Percentiles rank a stretch among this genome's conserved stretches.
Conservation (phyloP, 371 early-diverging fungal genomes). For the Mortierella sp. region DNA sequence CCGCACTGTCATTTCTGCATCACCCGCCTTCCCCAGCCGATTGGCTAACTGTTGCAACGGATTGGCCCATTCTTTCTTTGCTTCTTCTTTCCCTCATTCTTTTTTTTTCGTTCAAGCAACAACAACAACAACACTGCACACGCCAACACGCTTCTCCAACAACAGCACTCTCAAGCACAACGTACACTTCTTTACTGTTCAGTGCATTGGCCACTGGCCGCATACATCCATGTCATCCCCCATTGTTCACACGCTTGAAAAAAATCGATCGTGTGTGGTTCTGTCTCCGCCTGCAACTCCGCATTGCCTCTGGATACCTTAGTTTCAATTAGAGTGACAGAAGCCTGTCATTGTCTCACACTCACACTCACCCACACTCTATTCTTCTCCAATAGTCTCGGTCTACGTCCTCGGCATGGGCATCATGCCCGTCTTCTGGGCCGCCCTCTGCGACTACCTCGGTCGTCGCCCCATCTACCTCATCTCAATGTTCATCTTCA, state of each 20-base stretch:
- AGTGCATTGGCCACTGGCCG: not conserved
- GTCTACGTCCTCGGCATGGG: slow-evolving; percentile 52
- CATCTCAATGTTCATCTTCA: slow-evolving; percentile 69
- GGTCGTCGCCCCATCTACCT: slow-evolving; percentile 78
- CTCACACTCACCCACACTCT: not conserved
- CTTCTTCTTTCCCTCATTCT: not conserved
- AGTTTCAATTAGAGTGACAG: not conserved
- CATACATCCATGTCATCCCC: not conserved
- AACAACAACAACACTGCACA: not conserved
- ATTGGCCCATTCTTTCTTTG: too few species aligned
- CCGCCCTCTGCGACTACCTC: slow-evolving; percentile 70
- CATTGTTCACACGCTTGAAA: not conserved
- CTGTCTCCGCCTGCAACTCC: not conserved
- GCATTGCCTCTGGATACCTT: not conserved
- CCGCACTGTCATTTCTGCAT: slow-evolving; percentile 11
- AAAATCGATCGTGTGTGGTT: not conserved
- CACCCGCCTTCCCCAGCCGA: not conserved
- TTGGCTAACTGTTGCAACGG: not conserved
- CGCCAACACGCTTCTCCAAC: not conserved
- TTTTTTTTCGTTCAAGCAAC: not conserved
- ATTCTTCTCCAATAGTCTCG: slow-evolving; percentile 27
- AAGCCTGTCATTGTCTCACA: not conserved
- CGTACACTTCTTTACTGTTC: not conserved
- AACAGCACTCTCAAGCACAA: not conserved
- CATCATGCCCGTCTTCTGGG: slow-evolving; percentile 68